Percentiles rank a stretch among this genome's conserved stretches.
phyloP scores from a whole-genome alignment of 345 rosid species.

The Euphorbia tirucalli region DNA sequence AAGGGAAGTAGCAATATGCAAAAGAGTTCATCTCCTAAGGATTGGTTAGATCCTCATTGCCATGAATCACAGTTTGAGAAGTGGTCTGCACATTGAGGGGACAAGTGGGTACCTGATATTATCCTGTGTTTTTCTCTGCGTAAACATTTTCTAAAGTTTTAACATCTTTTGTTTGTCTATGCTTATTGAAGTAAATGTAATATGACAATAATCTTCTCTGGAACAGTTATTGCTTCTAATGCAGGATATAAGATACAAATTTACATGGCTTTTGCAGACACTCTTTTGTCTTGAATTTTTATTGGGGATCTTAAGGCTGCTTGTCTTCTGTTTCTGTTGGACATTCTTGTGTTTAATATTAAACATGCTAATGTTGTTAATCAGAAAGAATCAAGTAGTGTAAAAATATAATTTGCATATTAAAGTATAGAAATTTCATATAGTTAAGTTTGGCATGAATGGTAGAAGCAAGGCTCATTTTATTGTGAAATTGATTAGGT shows the following conservation, averaged over 20 bases:
- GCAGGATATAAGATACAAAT: background rate
- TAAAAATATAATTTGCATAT: too few relatives aligned
- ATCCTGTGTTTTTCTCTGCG: slow-evolving; percentile 1
- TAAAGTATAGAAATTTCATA: too few relatives aligned
- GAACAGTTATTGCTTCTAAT: slow-evolving; percentile 10
- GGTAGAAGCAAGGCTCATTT: too few relatives aligned
- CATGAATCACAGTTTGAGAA: slow-evolving; percentile 82
- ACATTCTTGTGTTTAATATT: too few relatives aligned
- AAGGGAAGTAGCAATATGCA: slow-evolving; percentile 39
- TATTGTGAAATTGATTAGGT: too few relatives aligned
- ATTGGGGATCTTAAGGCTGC: too few relatives aligned
- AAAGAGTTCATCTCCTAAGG: slow-evolving; percentile 59
- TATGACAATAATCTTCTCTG: slow-evolving; percentile 18
- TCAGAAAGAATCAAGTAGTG: too few relatives aligned
- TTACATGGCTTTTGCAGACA: background rate
- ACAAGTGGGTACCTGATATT: slow-evolving; percentile 6
- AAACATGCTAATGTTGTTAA: too few relatives aligned
- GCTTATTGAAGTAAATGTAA: slow-evolving; percentile 26
- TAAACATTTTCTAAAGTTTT: slow-evolving; percentile 4
- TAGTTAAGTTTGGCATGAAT: too few relatives aligned
- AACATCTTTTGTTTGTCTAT: slow-evolving; percentile 14
- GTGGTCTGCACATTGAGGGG: slow-evolving; percentile 41
- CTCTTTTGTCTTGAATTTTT: background rate
- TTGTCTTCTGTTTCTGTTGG: too few relatives aligned
- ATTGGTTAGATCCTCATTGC: slow-evolving; percentile 95